Base-by-base conservation (phyloP, 75 land plant genomes). In the Picea glauca region DNA sequence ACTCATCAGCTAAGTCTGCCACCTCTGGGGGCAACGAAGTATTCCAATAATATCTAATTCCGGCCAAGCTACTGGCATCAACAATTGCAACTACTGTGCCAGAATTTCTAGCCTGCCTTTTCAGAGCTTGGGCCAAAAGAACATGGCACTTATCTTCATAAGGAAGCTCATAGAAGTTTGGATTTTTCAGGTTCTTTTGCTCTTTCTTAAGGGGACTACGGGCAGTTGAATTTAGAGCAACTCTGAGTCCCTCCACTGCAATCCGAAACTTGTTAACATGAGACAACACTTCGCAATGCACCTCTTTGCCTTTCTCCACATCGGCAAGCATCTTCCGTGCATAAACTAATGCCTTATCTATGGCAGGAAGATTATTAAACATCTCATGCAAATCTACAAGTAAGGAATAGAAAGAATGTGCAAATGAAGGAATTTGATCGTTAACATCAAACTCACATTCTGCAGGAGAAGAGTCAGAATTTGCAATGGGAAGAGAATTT, bases 31-130 rank as follows among this genome's bases (percentile, higher is more conserved):
- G 91, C 62, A 94, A 76, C 15, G 82, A 30, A 31, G 83, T 84
- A 60, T 86, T 89, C 99, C 99, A 96, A 68, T 96, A 79, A 78
- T 79, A 88, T 58, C 99, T 80, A 17, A 96, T 83, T 58, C 94
- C 94, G 35, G 86, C 80, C 66, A 96, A 80, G 78, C 85, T 68
- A 60, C 86, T 80, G 30, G 92, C 93, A 90, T 96, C 96, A 33
- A 96, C 84, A 72, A 96, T 85, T 23, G 97, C 99, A 23, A 96
- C 99, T 23, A 94, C 84, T 5, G 89, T 75, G 61, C 82, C 82
- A 54, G 76, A 90, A 54, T 85, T 88, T 66, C 78, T 83, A 21
- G 89, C 78, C 74, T 92, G 94, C 40, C 76, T 77, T 46, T 84
- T 88, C 43, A 96, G 86, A 23, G 94, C 88, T 63, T 92, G 88